These are phyloP conservation scores for Penicillium brasilianum DNA, from an alignment of 2,329 filamentous ascomycete species.

Conservation along the genomic window DNA sequence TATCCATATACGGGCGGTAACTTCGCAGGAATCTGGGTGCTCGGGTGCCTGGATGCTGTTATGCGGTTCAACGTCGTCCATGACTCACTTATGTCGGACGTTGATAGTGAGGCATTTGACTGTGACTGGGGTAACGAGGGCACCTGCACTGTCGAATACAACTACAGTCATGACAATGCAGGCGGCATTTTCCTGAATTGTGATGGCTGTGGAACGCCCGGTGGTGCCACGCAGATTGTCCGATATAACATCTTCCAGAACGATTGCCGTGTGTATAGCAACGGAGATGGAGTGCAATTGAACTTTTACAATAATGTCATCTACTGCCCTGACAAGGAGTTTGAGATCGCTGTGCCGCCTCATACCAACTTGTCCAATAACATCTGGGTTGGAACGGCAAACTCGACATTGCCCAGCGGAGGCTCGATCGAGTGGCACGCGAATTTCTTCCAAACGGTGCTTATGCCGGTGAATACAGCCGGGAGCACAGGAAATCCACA, in stretches of 20 bases:
- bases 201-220: conserved; percentile 32
- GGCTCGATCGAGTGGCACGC: conserved; percentile 25
- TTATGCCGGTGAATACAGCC: conserved; percentile 17
- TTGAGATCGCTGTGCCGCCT: conserved; percentile 26
- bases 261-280: conserved; percentile 33
- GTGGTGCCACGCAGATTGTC: conserved; percentile 31
- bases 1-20: conserved; percentile 35
- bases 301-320: conserved; percentile 35
- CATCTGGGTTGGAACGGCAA: conserved; percentile 31
- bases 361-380: conserved; percentile 32
- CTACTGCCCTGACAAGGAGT: conserved; percentile 29
- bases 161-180: conserved; percentile 36
- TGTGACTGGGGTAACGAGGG: conserved; percentile 37
- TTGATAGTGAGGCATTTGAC: conserved; percentile 35
- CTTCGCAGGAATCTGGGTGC: conserved; percentile 37
- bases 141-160: conserved; percentile 34
- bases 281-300: conserved; percentile 26
- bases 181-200: conserved; percentile 35
- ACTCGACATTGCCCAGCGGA: conserved; percentile 24
- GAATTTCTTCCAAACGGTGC: conserved; percentile 30
- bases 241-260: conserved; percentile 37
- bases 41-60: conserved; percentile 23
- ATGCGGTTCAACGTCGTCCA: conserved; percentile 33
- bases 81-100: conserved; percentile 29
- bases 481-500: conserved; percentile 23